Percentiles rank a stretch among this genome's conserved stretches.
Evolutionary conservation across 1,139 yeast genomes (phyloP).

Genomic region (Magnusiomyces suaveolens): DNA sequence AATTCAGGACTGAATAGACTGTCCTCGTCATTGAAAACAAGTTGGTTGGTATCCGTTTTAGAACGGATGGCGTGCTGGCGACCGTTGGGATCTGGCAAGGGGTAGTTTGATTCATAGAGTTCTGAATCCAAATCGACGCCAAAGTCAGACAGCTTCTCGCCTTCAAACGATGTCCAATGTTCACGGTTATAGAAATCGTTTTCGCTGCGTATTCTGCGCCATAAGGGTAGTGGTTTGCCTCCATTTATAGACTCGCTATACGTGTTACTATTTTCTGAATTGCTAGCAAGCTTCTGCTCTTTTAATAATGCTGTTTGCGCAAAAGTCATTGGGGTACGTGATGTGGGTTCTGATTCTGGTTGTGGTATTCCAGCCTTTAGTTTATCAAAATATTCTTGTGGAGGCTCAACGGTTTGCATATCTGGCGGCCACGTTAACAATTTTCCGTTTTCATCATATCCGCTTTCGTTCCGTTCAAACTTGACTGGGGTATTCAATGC

Average conservation of each 20-base stretch:
- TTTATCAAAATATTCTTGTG: slow-evolving; percentile 3
- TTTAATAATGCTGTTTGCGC: slow-evolving; percentile 1
- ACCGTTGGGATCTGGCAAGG: no score
- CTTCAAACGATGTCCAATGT: slow-evolving; percentile 69
- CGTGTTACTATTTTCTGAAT: background rate
- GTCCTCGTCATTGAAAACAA: no score
- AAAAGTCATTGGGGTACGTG: slow-evolving; percentile 5
- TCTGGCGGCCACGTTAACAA: slow-evolving; percentile 70
- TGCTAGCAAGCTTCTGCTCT: no score
- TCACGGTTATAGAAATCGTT: slow-evolving; percentile 36
- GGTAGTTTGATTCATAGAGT: slow-evolving; percentile 20
- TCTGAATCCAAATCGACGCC: slow-evolving; percentile 80
- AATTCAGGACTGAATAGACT: no score
- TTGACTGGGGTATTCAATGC: slow-evolving; percentile 34
- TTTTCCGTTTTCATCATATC: slow-evolving; percentile 40
- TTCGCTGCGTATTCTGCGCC: slow-evolving; percentile 11
- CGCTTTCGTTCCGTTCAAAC: slow-evolving; percentile 46
- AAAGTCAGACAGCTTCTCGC: slow-evolving; percentile 71
- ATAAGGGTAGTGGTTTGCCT: background rate
- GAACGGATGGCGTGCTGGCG: no score
- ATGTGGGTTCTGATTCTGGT: background rate
- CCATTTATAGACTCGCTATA: background rate
- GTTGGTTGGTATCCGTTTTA: no score
- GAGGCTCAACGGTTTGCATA: slow-evolving; percentile 13
- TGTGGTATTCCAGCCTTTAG: background rate